These are phyloP conservation scores for Astragalus membranaceus DNA, from an alignment of 306 rosid species.

Conservation along the genomic window DNA sequence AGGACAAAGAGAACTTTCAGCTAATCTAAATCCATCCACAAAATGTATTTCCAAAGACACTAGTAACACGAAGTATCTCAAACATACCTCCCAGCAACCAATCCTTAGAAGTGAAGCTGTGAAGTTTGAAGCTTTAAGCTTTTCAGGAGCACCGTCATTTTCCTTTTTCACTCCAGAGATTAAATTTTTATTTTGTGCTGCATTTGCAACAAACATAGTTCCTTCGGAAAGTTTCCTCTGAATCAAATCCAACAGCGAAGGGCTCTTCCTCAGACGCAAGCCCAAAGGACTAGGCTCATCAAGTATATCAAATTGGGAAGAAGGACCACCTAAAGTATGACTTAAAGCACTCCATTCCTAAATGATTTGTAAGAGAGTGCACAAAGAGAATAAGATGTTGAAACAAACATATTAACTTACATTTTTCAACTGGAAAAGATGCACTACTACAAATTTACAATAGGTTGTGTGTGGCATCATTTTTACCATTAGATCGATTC, in stretches of 20 bases:
- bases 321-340: conserved; percentile 19
- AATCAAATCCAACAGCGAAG: conserved; percentile 72
- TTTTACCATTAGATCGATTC: no score
- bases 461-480: no score
- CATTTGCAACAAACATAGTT: conserved; percentile 11
- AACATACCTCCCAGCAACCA: conserved; percentile 82
- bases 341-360: conserved; percentile 31
- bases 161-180: conserved; percentile 36
- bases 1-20: not conserved
- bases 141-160: conserved; percentile 30
- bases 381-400: not conserved
- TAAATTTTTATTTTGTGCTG: conserved; percentile 7
- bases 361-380: not conserved
- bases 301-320: conserved; percentile 56
- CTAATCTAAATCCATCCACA: not conserved
- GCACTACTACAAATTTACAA: no score
- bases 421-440: no score
- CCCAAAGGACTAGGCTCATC: conserved; percentile 95
- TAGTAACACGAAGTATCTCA: not conserved
- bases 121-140: conserved; percentile 82
- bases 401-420: no score
- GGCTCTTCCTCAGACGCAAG: conserved; percentile 76
- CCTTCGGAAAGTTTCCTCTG: conserved; percentile 74
- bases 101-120: conserved; percentile 65
- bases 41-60: not conserved